phyloP scores from a whole-genome alignment of 768 basidiomycete species.

The Lactarius sp. region DNA sequence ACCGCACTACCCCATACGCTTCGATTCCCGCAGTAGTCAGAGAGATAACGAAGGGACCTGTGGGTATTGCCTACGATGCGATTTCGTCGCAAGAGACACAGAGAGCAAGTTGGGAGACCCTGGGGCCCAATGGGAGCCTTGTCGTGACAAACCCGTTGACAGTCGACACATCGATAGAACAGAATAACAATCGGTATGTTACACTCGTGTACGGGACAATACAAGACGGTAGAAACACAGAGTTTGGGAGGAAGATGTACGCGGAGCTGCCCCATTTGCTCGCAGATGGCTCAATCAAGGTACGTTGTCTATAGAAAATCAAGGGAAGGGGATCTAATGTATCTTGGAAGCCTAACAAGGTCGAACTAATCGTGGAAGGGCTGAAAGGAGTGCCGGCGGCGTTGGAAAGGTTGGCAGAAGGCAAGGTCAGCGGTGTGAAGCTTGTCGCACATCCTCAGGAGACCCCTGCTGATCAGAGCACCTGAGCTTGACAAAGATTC shows the following conservation, averaged over 20 bases:
- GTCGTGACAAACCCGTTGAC: not conserved
- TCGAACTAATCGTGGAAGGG: constrained; percentile 28
- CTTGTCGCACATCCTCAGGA: constrained; percentile 23
- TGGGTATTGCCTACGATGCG: constrained; percentile 20
- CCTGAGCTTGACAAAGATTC: not conserved
- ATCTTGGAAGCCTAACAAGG: constrained; percentile 26
- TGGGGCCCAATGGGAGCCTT: constrained; percentile 21
- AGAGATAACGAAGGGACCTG: constrained; percentile 20
- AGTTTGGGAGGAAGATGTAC: constrained; percentile 13
- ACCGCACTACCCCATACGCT: constrained; percentile 11
- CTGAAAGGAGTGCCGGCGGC: constrained; percentile 28
- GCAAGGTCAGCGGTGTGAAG: constrained; percentile 30
- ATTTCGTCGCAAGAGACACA: constrained; percentile 22
- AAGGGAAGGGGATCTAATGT: not conserved
- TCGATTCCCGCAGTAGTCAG: constrained; percentile 14
- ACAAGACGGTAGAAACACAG: not conserved
- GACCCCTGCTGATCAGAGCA: not conserved
- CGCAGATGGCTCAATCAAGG: constrained; percentile 18
- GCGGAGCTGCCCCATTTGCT: constrained; percentile 9
- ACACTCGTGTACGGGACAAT: not conserved
- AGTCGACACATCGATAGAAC: not conserved
- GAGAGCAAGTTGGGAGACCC: constrained; percentile 19
- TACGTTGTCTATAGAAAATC: not conserved
- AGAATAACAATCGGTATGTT: not conserved
- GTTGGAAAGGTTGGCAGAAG: constrained; percentile 20